Base-by-base conservation (phyloP, 2,329 filamentous ascomycete species). In the Apiospora malaysiana region DNA sequence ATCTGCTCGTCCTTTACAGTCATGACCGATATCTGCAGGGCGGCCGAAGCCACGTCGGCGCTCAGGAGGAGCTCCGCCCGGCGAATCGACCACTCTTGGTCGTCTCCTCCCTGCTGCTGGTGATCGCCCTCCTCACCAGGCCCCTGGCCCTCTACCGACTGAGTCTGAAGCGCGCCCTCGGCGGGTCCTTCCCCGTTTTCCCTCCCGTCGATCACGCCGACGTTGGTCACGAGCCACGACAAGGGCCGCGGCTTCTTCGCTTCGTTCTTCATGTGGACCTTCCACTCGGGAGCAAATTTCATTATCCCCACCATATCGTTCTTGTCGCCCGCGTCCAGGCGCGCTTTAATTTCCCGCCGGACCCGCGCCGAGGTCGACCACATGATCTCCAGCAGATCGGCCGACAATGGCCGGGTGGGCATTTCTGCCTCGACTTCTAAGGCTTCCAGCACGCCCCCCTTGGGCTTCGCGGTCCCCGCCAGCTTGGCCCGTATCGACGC, bases 181-280 rank as follows among this genome's bases (percentile, higher is more conserved):
- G 4, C 51, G 25, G 14, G 6, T 43, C 68, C 10, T 16, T 32
- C 14, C 68, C 12, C 43, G 6, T 2, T 18, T 70, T 21, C 32
- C 12, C 12, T 32, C 8, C 74, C 77, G 65, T 78, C 76, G 4
- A 79, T 42, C 9, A 72, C 74, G 9, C 78, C 78, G 4, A 79
- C 69, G 70, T 79, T 79, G 27, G 75, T 78, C 14, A 79, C 74
- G 18, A 71, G 68, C 75, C 76, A 79, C 0, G 73, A 73, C 18
- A 70, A 45, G 12, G 51, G 68, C 23, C 78, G 73, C 16, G 78
- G 76, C 74, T 71, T 71, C 16, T 46, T 42, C 6, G 27, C 23
- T 37, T 66, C n/a, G 9, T 42, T 43, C 12, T 23, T n/a, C 9
- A 72, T 65, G 23, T 70, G 70, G 49, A 66, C 71, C 56, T 73